Evolutionary conservation across 2,329 filamentous ascomycete species (phyloP).

Genomic region (Lanzia echinophila): DNA sequence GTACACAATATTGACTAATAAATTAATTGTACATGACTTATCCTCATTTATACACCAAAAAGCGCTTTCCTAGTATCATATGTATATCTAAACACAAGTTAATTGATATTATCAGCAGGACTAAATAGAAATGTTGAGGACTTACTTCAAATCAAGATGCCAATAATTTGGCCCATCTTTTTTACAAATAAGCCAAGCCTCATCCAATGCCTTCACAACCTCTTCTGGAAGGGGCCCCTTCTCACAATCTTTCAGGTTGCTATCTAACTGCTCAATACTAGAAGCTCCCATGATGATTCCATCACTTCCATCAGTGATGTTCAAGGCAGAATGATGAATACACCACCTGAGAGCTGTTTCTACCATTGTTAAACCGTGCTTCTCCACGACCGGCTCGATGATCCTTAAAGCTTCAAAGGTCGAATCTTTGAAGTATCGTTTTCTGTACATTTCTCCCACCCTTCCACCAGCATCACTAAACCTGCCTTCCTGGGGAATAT

Average conservation of each 20-base stretch:
- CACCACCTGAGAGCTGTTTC: slow-evolving; percentile 57
- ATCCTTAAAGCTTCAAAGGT: slow-evolving; percentile 54
- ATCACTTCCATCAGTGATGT: slow-evolving; percentile 40
- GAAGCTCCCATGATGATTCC: slow-evolving; percentile 38
- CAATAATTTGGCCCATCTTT: slow-evolving; percentile 33
- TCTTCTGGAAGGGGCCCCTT: slow-evolving; percentile 56
- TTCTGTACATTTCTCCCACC: slow-evolving; percentile 45
- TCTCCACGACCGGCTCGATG: slow-evolving; percentile 53
- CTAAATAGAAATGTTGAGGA: neutral
- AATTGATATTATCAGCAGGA: neutral
- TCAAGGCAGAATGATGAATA: slow-evolving; percentile 51
- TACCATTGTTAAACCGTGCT: slow-evolving; percentile 51
- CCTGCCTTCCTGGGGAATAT: slow-evolving; percentile 53
- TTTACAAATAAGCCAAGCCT: slow-evolving; percentile 56
- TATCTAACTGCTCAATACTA: slow-evolving; percentile 34
- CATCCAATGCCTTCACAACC: slow-evolving; percentile 55
- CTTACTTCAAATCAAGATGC: slow-evolving; percentile 28
- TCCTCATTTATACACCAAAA: slow-evolving; percentile 11
- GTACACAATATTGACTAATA: neutral
- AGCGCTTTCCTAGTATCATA: slow-evolving; percentile 25
- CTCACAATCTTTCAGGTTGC: slow-evolving; percentile 37
- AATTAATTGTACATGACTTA: neutral
- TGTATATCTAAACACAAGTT: slow-evolving; percentile 12
- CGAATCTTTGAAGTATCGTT: slow-evolving; percentile 55
- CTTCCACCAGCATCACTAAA: slow-evolving; percentile 50